Base-by-base conservation (phyloP, 2,329 filamentous ascomycete genomes). In the Curvularia spicifera region DNA sequence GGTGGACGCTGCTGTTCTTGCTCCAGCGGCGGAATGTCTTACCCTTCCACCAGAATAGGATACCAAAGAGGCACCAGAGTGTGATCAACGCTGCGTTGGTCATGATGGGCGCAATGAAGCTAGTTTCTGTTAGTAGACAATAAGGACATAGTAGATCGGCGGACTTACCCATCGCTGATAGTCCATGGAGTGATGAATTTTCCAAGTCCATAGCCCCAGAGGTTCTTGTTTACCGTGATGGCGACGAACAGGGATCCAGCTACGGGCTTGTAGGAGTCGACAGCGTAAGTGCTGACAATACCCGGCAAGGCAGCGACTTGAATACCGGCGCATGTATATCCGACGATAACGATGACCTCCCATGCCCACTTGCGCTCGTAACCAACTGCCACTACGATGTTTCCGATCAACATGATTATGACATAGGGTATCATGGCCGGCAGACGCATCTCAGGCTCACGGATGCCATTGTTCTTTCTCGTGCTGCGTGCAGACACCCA, bases 231-330 rank as follows among this genome's bases (percentile, higher is more conserved):
- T 45, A 88, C 84, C 0, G 85, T 88, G 62, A 87, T 83, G 7
- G 82, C 78, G 0, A 88, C 85, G 69, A 88, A 85, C 47, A 88
- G 76, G 2, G 80, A 81, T 3, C 86, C 85, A 0, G 85, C 81
- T 2, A 88, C 83, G 0, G 86, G 84, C 74, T 88, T 89, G 73
- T 89, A 89, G 55, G 81, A 83, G 70, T 89, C 87, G 15, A 89
- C 82, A 0, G 85, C 84, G 66, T 88, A 88, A 2, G 78, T 86
- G 33, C 79, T 83, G 4, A 78, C 80, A 56, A 89, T 88, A 12
- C 82, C 81, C 0, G 87, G 86, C 12, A 89, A 73, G 0, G 85
- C 85, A 2, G 85, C 82, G 15, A 87, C 85, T 68, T 87, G 84
- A 43, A 88, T 84, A 71, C 80, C 85, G 0, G 83, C 81, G 57